These are phyloP conservation scores for Sporothrix pseudoabietina DNA, from an alignment of 2,329 filamentous ascomycete genomes.

Conservation along the genomic window DNA sequence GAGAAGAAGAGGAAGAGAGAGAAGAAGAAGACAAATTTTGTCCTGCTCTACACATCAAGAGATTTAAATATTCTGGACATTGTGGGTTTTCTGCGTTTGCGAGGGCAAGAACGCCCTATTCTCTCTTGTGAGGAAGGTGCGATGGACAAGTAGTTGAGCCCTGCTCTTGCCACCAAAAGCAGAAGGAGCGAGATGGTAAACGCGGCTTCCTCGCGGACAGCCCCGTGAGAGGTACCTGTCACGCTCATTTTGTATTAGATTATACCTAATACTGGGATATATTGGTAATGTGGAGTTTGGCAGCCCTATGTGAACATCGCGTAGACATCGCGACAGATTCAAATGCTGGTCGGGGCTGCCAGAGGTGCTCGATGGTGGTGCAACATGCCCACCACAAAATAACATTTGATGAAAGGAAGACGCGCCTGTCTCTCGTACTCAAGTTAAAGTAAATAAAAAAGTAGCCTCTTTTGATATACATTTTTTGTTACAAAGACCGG, in stretches of 20 bases:
- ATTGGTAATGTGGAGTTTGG: neutral
- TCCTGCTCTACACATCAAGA: neutral
- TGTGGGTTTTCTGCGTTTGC: neutral
- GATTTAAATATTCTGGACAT: neutral
- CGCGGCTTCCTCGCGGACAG: neutral
- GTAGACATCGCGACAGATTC: neutral
- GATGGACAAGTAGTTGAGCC: conserved; percentile 4
- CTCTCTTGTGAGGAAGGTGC: conserved; percentile 18
- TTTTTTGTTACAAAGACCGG: too few species aligned
- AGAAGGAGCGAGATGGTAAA: conserved; percentile 8
- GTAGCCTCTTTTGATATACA: too few species aligned
- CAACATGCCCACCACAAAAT: neutral
- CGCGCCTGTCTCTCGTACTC: neutral
- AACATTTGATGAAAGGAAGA: neutral
- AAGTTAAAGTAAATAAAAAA: too few species aligned
- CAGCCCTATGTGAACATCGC: neutral
- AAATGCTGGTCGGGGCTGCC: neutral
- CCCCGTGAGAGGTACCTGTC: neutral
- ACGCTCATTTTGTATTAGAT: neutral
- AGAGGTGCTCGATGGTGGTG: neutral
- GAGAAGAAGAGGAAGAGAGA: neutral
- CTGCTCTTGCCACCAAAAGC: neutral
- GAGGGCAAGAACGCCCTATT: neutral
- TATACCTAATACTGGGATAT: neutral
- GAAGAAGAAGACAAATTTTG: neutral